These are phyloP conservation scores for Penicillium italicum DNA, from an alignment of 2,329 filamentous ascomycete species.

Conservation along the genomic window DNA sequence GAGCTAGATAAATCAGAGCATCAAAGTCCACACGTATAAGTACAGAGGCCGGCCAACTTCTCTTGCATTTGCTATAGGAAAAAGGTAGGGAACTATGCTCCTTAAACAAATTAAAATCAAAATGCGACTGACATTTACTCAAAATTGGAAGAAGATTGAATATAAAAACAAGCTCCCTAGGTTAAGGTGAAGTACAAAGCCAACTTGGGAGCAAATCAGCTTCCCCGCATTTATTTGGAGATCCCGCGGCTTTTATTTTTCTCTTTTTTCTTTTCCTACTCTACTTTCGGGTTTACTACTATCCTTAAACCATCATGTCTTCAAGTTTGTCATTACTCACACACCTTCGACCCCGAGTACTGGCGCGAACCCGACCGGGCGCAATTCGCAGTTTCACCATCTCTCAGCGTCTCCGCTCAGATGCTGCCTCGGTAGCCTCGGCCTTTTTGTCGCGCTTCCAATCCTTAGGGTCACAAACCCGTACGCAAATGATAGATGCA, in stretches of 20 bases:
- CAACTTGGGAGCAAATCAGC: slow-evolving; percentile 4
- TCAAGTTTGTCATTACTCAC: neutral
- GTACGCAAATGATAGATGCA: slow-evolving; percentile 55
- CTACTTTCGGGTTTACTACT: neutral
- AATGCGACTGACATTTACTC: neutral
- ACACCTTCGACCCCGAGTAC: neutral
- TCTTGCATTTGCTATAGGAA: neutral
- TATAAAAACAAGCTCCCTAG: neutral
- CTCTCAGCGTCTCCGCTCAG: slow-evolving; percentile 9
- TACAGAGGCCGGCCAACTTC: neutral
- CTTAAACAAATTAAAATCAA: neutral
- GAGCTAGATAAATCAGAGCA: no score
- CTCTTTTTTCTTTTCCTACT: no score
- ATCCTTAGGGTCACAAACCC: slow-evolving; percentile 41
- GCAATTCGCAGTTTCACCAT: slow-evolving; percentile 8
- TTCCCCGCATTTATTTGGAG: slow-evolving; percentile 12
- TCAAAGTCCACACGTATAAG: no score
- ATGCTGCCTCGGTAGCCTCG: slow-evolving; percentile 34
- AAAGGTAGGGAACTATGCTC: neutral
- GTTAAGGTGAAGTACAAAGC: slow-evolving; percentile 7
- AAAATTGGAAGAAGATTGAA: neutral
- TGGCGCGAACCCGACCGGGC: neutral
- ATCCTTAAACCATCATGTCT: neutral
- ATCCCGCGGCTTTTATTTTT: neutral
- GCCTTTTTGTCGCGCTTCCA: slow-evolving; percentile 45